Conservation (phyloP, 306 rosid species). For the Medicago arabica region DNA sequence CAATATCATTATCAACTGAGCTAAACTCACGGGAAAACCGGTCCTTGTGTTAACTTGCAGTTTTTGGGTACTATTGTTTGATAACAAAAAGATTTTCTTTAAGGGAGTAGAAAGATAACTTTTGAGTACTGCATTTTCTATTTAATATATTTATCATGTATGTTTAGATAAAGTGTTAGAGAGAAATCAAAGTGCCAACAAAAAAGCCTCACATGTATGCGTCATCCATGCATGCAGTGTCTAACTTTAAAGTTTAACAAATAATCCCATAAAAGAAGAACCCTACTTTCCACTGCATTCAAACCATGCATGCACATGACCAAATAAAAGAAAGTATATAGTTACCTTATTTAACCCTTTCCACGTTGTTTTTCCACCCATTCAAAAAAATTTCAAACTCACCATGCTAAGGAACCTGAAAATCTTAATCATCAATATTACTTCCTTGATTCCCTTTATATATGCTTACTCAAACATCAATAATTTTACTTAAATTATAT, state of each 20-base stretch:
- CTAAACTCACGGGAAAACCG: too few relatives aligned
- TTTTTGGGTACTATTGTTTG: neutral
- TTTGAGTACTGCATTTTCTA: neutral
- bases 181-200: conserved; percentile 4
- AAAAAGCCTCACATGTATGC: neutral
- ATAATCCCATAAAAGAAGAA: neutral
- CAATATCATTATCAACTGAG: too few relatives aligned
- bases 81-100: too few relatives aligned
- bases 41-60: too few relatives aligned
- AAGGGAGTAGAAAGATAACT: neutral
- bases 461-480: conserved; percentile 2
- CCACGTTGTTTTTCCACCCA: conserved; percentile 63
- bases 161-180: neutral
- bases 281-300: conserved; percentile 28
- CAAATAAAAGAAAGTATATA: conserved; percentile 7
- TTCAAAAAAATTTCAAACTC: neutral
- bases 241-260: neutral
- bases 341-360: conserved; percentile 44
- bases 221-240: neutral
- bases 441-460: conserved; percentile 10
- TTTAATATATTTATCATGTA: neutral
- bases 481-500: neutral
- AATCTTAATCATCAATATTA: conserved; percentile 1
- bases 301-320: conserved; percentile 45
- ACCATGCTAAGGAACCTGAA: conserved; percentile 38